Conservation (phyloP, 352 stramenopile species). For the Thalassiosira exigua region DNA sequence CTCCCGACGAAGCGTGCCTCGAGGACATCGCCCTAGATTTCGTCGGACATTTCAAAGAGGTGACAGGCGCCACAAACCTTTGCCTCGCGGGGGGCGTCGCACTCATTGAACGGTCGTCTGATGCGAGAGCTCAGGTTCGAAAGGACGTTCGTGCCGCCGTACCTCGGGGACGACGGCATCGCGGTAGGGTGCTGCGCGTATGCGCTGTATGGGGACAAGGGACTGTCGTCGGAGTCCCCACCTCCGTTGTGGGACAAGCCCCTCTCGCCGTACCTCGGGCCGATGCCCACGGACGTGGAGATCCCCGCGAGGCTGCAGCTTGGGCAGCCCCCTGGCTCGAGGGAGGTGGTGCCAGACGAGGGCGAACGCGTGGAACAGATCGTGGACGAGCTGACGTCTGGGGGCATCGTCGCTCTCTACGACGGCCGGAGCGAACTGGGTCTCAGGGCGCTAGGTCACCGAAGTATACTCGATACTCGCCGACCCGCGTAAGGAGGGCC, state of each 20-base stretch:
- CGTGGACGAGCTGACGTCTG: slow-evolving; percentile 66
- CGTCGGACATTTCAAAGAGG: too few relatives aligned
- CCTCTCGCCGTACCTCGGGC: slow-evolving; percentile 76
- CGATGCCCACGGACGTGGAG: slow-evolving; percentile 37
- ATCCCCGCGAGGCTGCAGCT: slow-evolving; percentile 73
- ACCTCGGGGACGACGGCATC: too few relatives aligned
- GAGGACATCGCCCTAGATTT: too few relatives aligned
- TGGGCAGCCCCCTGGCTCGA: slow-evolving; percentile 69
- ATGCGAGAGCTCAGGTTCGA: too few relatives aligned
- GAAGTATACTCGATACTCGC: slow-evolving; percentile 88
- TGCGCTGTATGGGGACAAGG: slow-evolving; percentile 68
- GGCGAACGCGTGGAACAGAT: slow-evolving; percentile 64
- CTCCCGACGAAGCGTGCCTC: too few relatives aligned
- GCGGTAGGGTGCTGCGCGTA: slow-evolving; percentile 81
- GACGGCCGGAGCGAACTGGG: slow-evolving; percentile 86
- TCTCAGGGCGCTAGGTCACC: slow-evolving; percentile 86
- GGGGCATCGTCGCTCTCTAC: slow-evolving; percentile 86
- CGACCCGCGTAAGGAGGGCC: slow-evolving; percentile 79
- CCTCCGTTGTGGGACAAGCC: slow-evolving; percentile 69
- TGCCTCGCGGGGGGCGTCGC: too few relatives aligned
- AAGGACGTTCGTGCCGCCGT: too few relatives aligned
- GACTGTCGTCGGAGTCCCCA: slow-evolving; percentile 7
- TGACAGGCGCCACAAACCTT: too few relatives aligned
- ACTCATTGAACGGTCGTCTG: too few relatives aligned
- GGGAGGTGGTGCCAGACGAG: slow-evolving; percentile 66